Conservation (phyloP, 2,329 filamentous ascomycete genomes). For the Stachybotrys elegans region DNA sequence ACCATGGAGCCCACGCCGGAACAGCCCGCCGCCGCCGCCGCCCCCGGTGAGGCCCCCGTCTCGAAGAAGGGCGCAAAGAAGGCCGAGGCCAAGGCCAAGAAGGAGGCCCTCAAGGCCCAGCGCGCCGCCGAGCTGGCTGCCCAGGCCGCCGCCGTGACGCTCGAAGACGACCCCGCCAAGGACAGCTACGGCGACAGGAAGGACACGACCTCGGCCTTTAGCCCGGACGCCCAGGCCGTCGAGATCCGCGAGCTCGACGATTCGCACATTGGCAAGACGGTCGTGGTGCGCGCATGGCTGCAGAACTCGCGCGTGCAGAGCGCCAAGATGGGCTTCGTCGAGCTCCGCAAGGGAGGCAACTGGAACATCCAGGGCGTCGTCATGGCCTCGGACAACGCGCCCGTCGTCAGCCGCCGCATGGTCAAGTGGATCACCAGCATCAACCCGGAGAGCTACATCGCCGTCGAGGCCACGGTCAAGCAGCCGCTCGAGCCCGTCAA, state of each 20-base stretch:
- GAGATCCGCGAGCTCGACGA: slow-evolving; percentile 61
- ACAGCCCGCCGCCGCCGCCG: not conserved
- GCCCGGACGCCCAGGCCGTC: slow-evolving; percentile 45
- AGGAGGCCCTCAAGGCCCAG: slow-evolving; percentile 75
- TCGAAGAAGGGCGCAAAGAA: slow-evolving; percentile 74
- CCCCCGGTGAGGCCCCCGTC: not conserved
- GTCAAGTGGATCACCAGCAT: slow-evolving; percentile 81
- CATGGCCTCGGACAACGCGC: slow-evolving; percentile 60
- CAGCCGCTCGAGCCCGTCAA: slow-evolving; percentile 84
- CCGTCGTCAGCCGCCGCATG: slow-evolving; percentile 74
- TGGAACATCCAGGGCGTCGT: slow-evolving; percentile 81
- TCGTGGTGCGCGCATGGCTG: slow-evolving; percentile 75
- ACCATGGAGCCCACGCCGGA: not conserved
- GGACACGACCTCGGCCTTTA: slow-evolving; percentile 42
- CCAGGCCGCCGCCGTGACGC: slow-evolving; percentile 54
- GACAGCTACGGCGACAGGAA: slow-evolving; percentile 76
- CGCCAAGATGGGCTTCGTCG: slow-evolving; percentile 87
- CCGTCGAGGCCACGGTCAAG: slow-evolving; percentile 75
- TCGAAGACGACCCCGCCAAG: slow-evolving; percentile 57
- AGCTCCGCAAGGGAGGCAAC: slow-evolving; percentile 69
- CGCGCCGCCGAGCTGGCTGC: slow-evolving; percentile 67
- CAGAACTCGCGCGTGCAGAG: slow-evolving; percentile 86
- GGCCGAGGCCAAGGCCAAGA: slow-evolving; percentile 78
- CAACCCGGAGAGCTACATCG: slow-evolving; percentile 75
- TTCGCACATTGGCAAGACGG: slow-evolving; percentile 60